phyloP scores from a whole-genome alignment of 495 filamentous ascomycete species.

The Hyaloscypha finlandica region DNA sequence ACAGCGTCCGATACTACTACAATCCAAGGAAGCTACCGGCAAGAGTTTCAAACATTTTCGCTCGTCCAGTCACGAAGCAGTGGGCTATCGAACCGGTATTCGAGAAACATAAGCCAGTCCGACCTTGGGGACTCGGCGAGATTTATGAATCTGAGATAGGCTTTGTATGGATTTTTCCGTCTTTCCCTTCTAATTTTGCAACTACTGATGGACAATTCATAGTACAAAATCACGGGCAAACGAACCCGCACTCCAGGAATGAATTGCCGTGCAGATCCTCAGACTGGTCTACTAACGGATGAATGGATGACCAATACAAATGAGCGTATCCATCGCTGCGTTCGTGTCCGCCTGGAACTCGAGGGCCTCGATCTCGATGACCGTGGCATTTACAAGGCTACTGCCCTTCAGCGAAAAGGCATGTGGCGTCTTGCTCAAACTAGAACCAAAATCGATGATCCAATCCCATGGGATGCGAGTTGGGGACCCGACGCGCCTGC shows the following conservation, averaged over 20 bases:
- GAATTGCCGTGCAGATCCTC: conserved; percentile 56
- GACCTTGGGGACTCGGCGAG: conserved; percentile 61
- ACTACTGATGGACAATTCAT: not conserved
- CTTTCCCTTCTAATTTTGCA: not conserved
- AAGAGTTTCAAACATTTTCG: conserved; percentile 22
- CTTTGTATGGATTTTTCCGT: conserved; percentile 26
- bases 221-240: conserved; percentile 53
- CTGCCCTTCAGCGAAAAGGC: conserved; percentile 45
- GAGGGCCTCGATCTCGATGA: conserved; percentile 61
- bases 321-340: conserved; percentile 65
- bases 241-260: conserved; percentile 57
- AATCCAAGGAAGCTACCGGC: conserved; percentile 12
- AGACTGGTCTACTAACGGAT: conserved; percentile 42
- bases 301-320: conserved; percentile 57
- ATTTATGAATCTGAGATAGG: conserved; percentile 50
- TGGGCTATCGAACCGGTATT: conserved; percentile 51
- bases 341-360: conserved; percentile 55
- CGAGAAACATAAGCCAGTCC: conserved; percentile 47
- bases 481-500: conserved; percentile 36
- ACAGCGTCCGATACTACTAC: conserved; percentile 49
- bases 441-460: conserved; percentile 34
- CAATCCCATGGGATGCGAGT: conserved; percentile 37
- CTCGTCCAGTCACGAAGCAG: conserved; percentile 26
- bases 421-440: conserved; percentile 41
- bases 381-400: conserved; percentile 51